Conservation (phyloP, 768 basidiomycete genomes). For the Gyrodon lividus region DNA sequence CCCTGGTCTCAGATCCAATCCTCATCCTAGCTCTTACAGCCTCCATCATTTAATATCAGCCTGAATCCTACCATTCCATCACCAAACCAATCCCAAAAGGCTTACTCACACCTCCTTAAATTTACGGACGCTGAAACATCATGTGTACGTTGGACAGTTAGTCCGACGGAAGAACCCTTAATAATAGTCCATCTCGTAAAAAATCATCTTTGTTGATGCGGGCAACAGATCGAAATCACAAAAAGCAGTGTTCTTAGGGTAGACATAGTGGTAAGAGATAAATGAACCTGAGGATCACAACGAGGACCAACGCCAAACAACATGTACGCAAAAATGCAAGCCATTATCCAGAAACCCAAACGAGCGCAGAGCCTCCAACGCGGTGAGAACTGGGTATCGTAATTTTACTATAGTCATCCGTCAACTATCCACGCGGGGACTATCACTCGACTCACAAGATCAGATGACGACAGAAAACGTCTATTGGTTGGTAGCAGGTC, state of each 20-base stretch:
- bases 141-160: too few species aligned
- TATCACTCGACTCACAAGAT: neutral
- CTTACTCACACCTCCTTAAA: too few species aligned
- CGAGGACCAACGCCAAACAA: neutral
- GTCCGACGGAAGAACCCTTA: neutral
- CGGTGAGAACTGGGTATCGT: slow-evolving; percentile 14
- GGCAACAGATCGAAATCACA: neutral
- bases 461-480: neutral
- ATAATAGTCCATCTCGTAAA: neutral
- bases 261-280: neutral
- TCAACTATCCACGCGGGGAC: neutral
- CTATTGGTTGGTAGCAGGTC: slow-evolving; percentile 44
- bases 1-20: too few species aligned
- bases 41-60: too few species aligned
- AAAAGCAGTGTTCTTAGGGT: slow-evolving; percentile 2
- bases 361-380: slow-evolving; percentile 6
- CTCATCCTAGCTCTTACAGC: too few species aligned
- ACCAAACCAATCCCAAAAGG: too few species aligned
- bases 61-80: too few species aligned
- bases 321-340: slow-evolving; percentile 6
- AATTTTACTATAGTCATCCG: neutral
- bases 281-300: slow-evolving; percentile 14
- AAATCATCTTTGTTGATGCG: neutral
- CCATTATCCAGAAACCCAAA: slow-evolving; percentile 14
- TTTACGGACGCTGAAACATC: too few species aligned